A percentile compares a stretch with the other conserved stretches of the same genome.
Conservation (phyloP, 2,329 filamentous ascomycete genomes). For the Apiospora arundinis region DNA sequence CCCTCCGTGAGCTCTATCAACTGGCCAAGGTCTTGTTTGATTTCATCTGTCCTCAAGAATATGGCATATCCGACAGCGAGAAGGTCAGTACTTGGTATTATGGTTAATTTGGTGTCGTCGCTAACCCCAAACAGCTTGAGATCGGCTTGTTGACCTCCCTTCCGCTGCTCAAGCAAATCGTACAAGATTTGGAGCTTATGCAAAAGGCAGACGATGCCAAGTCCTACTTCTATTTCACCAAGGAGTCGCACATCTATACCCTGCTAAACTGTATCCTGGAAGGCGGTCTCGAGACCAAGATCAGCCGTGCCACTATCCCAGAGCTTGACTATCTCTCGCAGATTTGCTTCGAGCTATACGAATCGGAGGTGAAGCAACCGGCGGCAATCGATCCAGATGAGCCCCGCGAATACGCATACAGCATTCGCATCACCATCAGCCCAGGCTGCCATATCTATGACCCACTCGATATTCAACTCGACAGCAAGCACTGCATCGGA, state of each 20-base stretch:
- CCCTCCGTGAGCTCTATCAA: constrained; percentile 90
- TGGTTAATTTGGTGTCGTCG: constrained; percentile 26
- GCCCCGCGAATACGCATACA: constrained; percentile 85
- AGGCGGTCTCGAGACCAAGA: constrained; percentile 96
- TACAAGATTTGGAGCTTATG: constrained; percentile 91
- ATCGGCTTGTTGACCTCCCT: constrained; percentile 94
- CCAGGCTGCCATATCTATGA: constrained; percentile 97
- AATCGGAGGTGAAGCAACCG: constrained; percentile 77
- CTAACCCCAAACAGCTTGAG: constrained; percentile 65
- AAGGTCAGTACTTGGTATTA: constrained; percentile 56
- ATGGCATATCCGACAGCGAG: constrained; percentile 92
- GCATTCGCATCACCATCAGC: constrained; percentile 93
- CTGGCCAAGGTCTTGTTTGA: constrained; percentile 95
- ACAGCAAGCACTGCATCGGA: constrained; percentile 95
- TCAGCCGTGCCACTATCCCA: constrained; percentile 91
- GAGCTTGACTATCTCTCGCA: constrained; percentile 97
- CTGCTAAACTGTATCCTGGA: constrained; percentile 97
- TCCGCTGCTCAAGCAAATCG: constrained; percentile 93
- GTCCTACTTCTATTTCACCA: constrained; percentile 98
- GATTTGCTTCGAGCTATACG: constrained; percentile 97
- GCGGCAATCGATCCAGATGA: constrained; percentile 52
- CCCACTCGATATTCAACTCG: constrained; percentile 93
- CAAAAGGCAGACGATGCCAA: constrained; percentile 94
- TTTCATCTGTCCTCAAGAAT: constrained; percentile 98
- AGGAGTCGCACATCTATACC: constrained; percentile 98